A percentile compares a stretch with the other conserved stretches of the same genome.
phyloP scores from a whole-genome alignment of 2,329 filamentous ascomycete species.

The Exophiala mesophila region DNA sequence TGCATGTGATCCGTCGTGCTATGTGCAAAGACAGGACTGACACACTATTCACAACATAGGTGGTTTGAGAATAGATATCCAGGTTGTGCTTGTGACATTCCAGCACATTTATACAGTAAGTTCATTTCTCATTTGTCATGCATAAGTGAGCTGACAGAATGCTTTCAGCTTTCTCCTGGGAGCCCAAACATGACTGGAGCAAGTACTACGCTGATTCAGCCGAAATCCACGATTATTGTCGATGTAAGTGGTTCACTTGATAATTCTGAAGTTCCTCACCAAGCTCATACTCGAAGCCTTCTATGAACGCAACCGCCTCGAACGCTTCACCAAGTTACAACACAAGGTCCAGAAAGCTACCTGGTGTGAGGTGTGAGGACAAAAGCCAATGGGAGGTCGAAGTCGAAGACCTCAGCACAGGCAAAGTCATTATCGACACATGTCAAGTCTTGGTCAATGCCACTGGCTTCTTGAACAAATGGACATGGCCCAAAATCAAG shows the following conservation, averaged over 20 bases:
- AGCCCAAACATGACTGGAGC: slow-evolving; percentile 18
- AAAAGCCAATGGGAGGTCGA: slow-evolving; percentile 6
- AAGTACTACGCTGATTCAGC: slow-evolving; percentile 30
- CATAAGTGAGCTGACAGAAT: too few species aligned
- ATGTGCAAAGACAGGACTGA: too few species aligned
- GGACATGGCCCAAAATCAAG: slow-evolving; percentile 33
- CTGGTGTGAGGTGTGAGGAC: slow-evolving; percentile 13
- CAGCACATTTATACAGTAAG: slow-evolving; percentile 54
- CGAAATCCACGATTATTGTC: slow-evolving; percentile 40
- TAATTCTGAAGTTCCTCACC: too few species aligned
- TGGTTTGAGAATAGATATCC: slow-evolving; percentile 29
- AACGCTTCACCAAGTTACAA: slow-evolving; percentile 7
- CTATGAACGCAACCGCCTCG: slow-evolving; percentile 3
- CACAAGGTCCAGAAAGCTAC: neutral
- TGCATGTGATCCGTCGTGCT: too few species aligned
- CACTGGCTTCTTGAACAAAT: slow-evolving; percentile 41
- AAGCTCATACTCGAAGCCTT: too few species aligned
- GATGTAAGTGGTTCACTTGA: slow-evolving; percentile 5
- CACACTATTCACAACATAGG: too few species aligned
- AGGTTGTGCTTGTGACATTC: slow-evolving; percentile 12
- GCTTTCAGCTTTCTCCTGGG: slow-evolving; percentile 48
- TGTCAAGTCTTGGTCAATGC: slow-evolving; percentile 34
- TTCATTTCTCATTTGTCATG: slow-evolving; percentile 28
- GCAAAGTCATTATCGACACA: neutral
- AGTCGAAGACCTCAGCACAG: neutral